Percentiles rank a stretch among this genome's conserved stretches.
phyloP scores from a whole-genome alignment of 805 yeast genomes.

The Yarrowia yakushimensis region DNA sequence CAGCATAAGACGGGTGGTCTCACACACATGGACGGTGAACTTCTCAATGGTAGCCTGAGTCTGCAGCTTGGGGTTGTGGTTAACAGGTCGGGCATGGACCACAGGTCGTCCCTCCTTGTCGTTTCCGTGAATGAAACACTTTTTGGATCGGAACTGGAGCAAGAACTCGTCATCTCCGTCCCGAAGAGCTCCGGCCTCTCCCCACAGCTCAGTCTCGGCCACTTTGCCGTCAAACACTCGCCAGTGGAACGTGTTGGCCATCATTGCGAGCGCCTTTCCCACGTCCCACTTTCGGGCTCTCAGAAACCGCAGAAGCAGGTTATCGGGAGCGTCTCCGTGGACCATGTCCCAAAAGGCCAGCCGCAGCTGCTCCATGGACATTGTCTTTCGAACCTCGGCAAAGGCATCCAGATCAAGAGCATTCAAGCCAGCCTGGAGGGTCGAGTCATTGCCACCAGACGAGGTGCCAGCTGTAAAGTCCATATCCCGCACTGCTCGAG shows the following conservation, averaged over 20 bases:
- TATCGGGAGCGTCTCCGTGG: slow-evolving; percentile 80
- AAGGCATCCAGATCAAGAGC: background rate
- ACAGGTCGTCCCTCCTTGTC: slow-evolving; percentile 76
- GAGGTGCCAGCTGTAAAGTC: slow-evolving; percentile 2
- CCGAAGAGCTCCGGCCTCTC: slow-evolving; percentile 60
- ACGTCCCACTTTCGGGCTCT: slow-evolving; percentile 86
- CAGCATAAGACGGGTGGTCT: slow-evolving; percentile 71
- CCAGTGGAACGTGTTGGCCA: slow-evolving; percentile 71
- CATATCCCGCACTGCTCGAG: background rate
- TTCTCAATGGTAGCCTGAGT: slow-evolving; percentile 67
- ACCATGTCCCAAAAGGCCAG: slow-evolving; percentile 55
- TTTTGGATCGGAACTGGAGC: slow-evolving; percentile 60
- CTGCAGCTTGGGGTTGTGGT: slow-evolving; percentile 68
- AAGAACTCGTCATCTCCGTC: slow-evolving; percentile 46
- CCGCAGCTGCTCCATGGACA: slow-evolving; percentile 42
- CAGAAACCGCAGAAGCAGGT: slow-evolving; percentile 65
- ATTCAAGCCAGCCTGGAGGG: background rate
- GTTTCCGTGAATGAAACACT: slow-evolving; percentile 71
- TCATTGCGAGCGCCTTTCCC: slow-evolving; percentile 64
- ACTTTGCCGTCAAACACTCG: slow-evolving; percentile 58
- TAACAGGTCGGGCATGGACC: slow-evolving; percentile 72
- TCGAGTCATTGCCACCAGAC: background rate
- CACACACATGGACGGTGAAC: slow-evolving; percentile 73
- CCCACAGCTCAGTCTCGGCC: slow-evolving; percentile 59
- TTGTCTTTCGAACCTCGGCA: slow-evolving; percentile 4